Conservation (phyloP, 257 asterid genomes). For the Hygrophila difformis region DNA sequence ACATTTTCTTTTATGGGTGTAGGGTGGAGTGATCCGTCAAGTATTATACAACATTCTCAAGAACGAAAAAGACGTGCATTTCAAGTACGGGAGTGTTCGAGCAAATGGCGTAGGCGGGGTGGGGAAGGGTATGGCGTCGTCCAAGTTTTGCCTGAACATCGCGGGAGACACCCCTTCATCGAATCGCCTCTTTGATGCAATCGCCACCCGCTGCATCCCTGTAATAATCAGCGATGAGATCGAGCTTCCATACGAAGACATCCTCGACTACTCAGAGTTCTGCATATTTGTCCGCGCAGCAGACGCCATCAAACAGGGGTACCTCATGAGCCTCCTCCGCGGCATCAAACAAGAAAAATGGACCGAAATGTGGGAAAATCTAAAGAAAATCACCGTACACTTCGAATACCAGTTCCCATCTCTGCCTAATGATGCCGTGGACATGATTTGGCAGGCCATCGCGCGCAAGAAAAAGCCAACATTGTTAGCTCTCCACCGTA, state of each 20-base stretch:
- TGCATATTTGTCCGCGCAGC: slow-evolving; percentile 42
- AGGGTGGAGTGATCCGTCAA: slow-evolving; percentile 60
- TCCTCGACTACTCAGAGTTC: slow-evolving; percentile 60
- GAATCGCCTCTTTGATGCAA: slow-evolving; percentile 76
- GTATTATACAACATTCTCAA: slow-evolving; percentile 46
- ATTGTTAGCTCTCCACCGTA: slow-evolving; percentile 29
- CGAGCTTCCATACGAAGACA: slow-evolving; percentile 70
- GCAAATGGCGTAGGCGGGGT: slow-evolving; percentile 45
- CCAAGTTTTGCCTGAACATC: slow-evolving; percentile 69
- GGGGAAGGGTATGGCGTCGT: slow-evolving; percentile 54
- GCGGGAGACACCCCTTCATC: slow-evolving; percentile 94
- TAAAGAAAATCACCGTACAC: slow-evolving; percentile 34
- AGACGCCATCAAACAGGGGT: slow-evolving; percentile 50
- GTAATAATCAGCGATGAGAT: slow-evolving; percentile 74
- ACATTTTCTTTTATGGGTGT: not conserved
- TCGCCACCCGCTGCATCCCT: slow-evolving; percentile 77
- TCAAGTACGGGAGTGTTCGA: slow-evolving; percentile 39
- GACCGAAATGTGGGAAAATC: slow-evolving; percentile 61
- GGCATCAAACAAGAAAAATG: slow-evolving; percentile 40
- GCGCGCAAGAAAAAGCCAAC: slow-evolving; percentile 36
- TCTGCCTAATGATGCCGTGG: slow-evolving; percentile 50
- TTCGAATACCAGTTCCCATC: slow-evolving; percentile 70
- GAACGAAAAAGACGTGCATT: slow-evolving; percentile 45
- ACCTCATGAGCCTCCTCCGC: slow-evolving; percentile 51
- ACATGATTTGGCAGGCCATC: slow-evolving; percentile 77